Percentiles rank a stretch among this genome's conserved stretches.
Evolutionary conservation across 179 eudicot genomes (phyloP).

Genomic region (Camellia oleifera): DNA sequence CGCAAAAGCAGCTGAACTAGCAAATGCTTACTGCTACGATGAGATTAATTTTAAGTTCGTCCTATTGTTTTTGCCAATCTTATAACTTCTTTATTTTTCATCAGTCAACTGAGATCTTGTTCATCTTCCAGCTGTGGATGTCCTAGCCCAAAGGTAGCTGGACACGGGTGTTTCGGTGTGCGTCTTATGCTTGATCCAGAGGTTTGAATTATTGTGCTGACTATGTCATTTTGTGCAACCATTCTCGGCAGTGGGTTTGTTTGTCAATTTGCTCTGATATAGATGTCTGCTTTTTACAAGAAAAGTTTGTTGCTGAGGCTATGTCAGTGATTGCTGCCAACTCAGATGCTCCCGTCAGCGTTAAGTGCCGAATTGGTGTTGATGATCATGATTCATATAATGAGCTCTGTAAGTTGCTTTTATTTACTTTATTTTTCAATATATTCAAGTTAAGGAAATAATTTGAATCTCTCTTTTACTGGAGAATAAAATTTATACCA

Average conservation of each 20-base stretch:
- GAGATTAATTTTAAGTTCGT: slow-evolving; percentile 92
- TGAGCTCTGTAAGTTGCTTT: slow-evolving; percentile 75
- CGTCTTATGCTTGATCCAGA: slow-evolving; percentile 94
- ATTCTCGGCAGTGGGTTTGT: not conserved
- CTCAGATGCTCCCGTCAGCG: slow-evolving; percentile 85
- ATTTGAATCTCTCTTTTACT: not conserved
- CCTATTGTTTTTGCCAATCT: slow-evolving; percentile 12
- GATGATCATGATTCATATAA: slow-evolving; percentile 91
- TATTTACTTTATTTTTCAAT: slow-evolving; percentile 1
- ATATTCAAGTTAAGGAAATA: not conserved
- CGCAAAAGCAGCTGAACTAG: slow-evolving; percentile 81
- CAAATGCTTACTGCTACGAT: slow-evolving; percentile 84
- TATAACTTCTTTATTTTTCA: not conserved
- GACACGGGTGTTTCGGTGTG: slow-evolving; percentile 96
- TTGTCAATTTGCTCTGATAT: slow-evolving; percentile 31
- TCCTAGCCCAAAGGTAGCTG: slow-evolving; percentile 95
- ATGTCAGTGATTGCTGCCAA: slow-evolving; percentile 95
- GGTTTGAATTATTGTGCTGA: slow-evolving; percentile 41
- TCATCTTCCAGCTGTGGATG: slow-evolving; percentile 76
- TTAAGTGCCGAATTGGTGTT: slow-evolving; percentile 95
- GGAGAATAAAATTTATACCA: not conserved
- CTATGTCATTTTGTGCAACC: not conserved
- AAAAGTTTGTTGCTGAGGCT: slow-evolving; percentile 95
- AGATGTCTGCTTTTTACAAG: slow-evolving; percentile 39
- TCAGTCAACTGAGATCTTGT: slow-evolving; percentile 15